These are phyloP conservation scores for Cystofilobasidium bisporidii DNA, from an alignment of 768 basidiomycete species.

Conservation along the genomic window DNA sequence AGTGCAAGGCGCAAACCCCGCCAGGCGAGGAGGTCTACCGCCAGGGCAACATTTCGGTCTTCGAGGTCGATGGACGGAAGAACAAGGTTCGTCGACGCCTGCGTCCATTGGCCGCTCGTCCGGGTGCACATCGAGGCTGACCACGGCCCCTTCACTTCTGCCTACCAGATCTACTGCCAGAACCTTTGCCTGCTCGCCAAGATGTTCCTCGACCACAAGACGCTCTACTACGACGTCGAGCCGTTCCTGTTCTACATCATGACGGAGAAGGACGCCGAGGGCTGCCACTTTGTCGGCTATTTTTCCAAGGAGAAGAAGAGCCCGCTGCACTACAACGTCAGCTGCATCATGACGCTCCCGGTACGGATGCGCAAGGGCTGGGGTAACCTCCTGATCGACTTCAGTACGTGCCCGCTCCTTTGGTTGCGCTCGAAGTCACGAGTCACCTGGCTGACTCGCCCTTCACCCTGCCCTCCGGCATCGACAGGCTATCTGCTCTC, in stretches of 20 bases:
- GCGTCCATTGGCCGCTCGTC: too few relatives aligned
- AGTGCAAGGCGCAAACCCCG: constrained; percentile 89
- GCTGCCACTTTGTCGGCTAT: constrained; percentile 92
- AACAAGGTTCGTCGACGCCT: constrained; percentile 60
- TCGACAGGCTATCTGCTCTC: constrained; percentile 96
- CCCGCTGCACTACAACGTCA: constrained; percentile 91
- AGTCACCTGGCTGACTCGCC: neutral
- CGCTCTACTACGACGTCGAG: constrained; percentile 97
- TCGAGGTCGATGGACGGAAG: constrained; percentile 95
- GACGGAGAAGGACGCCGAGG: constrained; percentile 77
- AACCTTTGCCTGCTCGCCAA: constrained; percentile 94
- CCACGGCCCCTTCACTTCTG: neutral
- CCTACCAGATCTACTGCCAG: constrained; percentile 83
- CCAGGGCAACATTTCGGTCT: constrained; percentile 77
- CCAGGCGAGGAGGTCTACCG: constrained; percentile 98
- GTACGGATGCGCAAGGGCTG: constrained; percentile 89
- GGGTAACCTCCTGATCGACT: constrained; percentile 95
- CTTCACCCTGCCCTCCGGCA: neutral
- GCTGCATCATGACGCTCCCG: constrained; percentile 98
- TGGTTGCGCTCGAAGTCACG: neutral
- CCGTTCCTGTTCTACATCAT: constrained; percentile 98
- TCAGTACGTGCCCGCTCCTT: constrained; percentile 56
- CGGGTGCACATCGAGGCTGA: too few relatives aligned
- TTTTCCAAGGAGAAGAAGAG: constrained; percentile 98
- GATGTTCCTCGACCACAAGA: constrained; percentile 99